Percentiles rank a stretch among this genome's conserved stretches.
Conservation (phyloP, 345 rosid genomes). For the Populus alba region DNA sequence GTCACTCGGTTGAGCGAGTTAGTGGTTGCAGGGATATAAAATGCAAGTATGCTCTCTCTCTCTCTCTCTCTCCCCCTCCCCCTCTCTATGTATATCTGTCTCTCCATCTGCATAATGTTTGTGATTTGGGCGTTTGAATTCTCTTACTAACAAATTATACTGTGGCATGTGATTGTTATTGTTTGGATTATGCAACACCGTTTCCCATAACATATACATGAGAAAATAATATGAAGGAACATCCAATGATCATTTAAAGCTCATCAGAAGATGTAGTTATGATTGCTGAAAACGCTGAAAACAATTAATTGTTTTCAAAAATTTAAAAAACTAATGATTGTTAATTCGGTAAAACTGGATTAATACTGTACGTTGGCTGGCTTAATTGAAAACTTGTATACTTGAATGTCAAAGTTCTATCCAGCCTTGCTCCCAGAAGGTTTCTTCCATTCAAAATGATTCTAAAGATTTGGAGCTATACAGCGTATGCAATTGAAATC, state of each 20-base stretch:
- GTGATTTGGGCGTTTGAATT: not conserved
- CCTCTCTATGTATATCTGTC: too few species aligned
- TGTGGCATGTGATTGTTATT: not conserved
- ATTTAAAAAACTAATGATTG: not conserved
- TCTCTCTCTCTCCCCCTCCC: not conserved
- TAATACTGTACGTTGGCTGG: not conserved
- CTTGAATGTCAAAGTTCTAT: not conserved
- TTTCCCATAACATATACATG: not conserved
- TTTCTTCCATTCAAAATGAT: not conserved
- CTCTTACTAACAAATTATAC: not conserved
- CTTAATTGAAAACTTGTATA: not conserved
- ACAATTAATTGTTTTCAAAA: not conserved
- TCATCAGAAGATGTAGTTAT: not conserved
- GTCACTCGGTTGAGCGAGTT: slow-evolving; percentile 26
- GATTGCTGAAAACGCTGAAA: not conserved
- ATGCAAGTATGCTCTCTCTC: slow-evolving; percentile 24
- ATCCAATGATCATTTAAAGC: not conserved
- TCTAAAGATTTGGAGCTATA: not conserved
- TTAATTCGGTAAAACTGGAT: not conserved
- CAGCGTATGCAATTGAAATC: not conserved
- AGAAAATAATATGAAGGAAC: not conserved
- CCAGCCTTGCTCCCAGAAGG: not conserved
- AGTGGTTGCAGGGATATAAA: slow-evolving; percentile 22
- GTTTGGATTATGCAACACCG: not conserved
- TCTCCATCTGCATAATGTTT: not conserved